A percentile compares a stretch with the other conserved stretches of the same genome.
Evolutionary conservation across 2,329 filamentous ascomycete species (phyloP).

Genomic region (Paecilomyces formosus): DNA sequence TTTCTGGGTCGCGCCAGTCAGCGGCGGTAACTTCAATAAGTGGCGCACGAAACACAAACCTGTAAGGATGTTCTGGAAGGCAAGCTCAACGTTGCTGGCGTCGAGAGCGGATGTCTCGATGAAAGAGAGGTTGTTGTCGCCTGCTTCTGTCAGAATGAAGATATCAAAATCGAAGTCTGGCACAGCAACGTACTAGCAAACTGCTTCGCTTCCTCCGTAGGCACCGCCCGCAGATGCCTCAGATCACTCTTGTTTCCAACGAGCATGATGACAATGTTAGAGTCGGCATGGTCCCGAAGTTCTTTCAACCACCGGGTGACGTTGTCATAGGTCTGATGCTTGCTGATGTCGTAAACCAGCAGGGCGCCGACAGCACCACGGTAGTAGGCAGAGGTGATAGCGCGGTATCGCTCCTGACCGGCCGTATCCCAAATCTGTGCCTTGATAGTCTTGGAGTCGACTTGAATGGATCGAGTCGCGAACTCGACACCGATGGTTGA

Average conservation of each 20-base stretch:
- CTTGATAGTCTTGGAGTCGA: conserved; percentile 99
- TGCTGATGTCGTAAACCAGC: conserved; percentile 99
- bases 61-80: conserved; percentile 98
- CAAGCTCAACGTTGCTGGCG: conserved; percentile 97
- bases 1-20: conserved; percentile 55
- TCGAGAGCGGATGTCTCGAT: conserved; percentile 99
- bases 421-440: conserved; percentile 99
- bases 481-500: conserved; percentile 99
- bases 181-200: conserved; percentile 72
- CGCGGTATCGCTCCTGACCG: conserved; percentile 96
- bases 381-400: conserved; percentile 99
- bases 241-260: conserved; percentile 99
- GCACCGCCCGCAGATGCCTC: conserved; percentile 92
- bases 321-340: conserved; percentile 98
- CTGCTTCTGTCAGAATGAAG: conserved; percentile 40
- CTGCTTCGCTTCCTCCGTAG: conserved; percentile 93
- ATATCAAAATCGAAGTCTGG: background rate
- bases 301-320: conserved; percentile 99
- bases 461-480: conserved; percentile 95
- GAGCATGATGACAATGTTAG: conserved; percentile 99
- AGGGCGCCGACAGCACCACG: conserved; percentile 93
- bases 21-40: conserved; percentile 6
- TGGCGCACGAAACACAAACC: conserved; percentile 51
- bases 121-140: conserved; percentile 96
- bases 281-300: conserved; percentile 93